Percentiles rank a stretch among this genome's conserved stretches.
These are phyloP conservation scores for Ustulina deusta DNA, from an alignment of 2,329 filamentous ascomycete genomes.

Conservation along the genomic window DNA sequence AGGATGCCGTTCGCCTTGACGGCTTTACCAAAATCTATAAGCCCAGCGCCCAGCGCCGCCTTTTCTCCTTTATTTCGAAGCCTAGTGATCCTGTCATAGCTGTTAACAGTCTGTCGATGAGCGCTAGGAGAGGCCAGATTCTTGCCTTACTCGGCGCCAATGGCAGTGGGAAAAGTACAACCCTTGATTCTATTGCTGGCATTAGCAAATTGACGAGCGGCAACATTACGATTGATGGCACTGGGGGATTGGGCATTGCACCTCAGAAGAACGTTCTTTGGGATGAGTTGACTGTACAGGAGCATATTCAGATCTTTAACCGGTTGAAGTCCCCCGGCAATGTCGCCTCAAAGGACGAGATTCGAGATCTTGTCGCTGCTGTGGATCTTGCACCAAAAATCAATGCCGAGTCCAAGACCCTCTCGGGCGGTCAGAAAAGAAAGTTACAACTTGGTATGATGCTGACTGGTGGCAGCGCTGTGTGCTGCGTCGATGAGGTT, in stretches of 20 bases:
- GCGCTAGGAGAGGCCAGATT: conserved; percentile 82
- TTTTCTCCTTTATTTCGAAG: conserved; percentile 61
- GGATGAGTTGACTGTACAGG: conserved; percentile 86
- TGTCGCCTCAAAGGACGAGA: conserved; percentile 67
- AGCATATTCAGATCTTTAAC: conserved; percentile 89
- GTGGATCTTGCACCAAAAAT: conserved; percentile 83
- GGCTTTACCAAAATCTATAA: conserved; percentile 83
- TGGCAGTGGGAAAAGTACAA: conserved; percentile 90
- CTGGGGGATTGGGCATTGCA: conserved; percentile 84
- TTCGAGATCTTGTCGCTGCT: conserved; percentile 72
- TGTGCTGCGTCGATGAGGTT: conserved; percentile 93
- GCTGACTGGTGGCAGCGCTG: conserved; percentile 87
- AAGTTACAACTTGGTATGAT: conserved; percentile 96
- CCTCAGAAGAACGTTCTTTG: conserved; percentile 96
- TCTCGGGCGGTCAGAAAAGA: conserved; percentile 91
- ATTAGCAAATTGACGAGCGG: conserved; percentile 82
- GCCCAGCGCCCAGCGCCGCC: conserved; percentile 70
- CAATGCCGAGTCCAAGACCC: conserved; percentile 76
- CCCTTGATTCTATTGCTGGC: conserved; percentile 87
- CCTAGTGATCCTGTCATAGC: conserved; percentile 78
- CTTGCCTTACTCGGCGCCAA: conserved; percentile 89
- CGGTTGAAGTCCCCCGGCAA: conserved; percentile 75
- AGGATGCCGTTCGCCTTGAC: conserved; percentile 75
- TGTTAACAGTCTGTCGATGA: conserved; percentile 78
- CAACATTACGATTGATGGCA: conserved; percentile 80